Percentiles rank a stretch among this genome's conserved stretches.
phyloP scores from a whole-genome alignment of 306 rosid genomes.

The Prunus fruticosa region DNA sequence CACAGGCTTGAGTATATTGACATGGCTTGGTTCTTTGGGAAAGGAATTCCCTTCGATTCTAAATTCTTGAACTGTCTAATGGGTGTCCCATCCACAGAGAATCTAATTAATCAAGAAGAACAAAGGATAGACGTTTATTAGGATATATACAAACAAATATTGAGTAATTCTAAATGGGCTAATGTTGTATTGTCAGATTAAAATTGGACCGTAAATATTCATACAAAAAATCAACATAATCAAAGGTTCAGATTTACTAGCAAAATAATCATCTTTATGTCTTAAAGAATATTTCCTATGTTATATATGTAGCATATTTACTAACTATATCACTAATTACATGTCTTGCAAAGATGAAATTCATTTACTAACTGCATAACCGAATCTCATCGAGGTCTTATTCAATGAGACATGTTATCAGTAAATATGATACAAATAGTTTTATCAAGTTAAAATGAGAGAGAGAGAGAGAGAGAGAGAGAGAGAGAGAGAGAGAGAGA shows the following conservation, averaged over 20 bases:
- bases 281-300: too few relatives aligned
- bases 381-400: not conserved
- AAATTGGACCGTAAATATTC: not conserved
- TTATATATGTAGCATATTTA: not conserved
- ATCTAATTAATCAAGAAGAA: constrained; percentile 17
- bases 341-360: not conserved
- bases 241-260: not conserved
- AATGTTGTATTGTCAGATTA: not conserved
- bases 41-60: constrained; percentile 50
- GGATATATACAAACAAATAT: not conserved
- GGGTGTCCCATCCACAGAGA: constrained; percentile 60
- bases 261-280: not conserved
- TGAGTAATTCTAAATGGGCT: not conserved
- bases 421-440: not conserved
- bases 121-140: not conserved
- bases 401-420: not conserved
- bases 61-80: constrained; percentile 63
- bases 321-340: not conserved
- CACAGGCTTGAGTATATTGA: constrained; percentile 54
- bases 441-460: not conserved
- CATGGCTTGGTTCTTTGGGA: constrained; percentile 57
- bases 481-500: not conserved
- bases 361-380: not conserved
- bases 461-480: not conserved
- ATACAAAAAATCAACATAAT: not conserved